Base-by-base conservation (phyloP, 2,329 filamentous ascomycete species). In the Berkeleyomyces basicola region DNA sequence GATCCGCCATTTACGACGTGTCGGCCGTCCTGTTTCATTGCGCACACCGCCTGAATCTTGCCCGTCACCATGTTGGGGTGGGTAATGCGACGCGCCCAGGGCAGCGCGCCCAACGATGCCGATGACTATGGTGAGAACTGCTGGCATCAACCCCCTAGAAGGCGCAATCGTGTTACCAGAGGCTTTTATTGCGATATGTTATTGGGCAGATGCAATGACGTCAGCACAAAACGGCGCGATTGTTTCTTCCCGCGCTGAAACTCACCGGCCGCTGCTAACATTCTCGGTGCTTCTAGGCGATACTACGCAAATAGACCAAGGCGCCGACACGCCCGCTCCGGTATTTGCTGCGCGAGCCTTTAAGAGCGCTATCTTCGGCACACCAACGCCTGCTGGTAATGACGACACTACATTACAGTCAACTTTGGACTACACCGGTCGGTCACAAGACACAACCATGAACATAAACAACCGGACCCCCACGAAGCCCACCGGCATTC, bases 311-410 rank as follows among this genome's bases (percentile, higher is more conserved):
- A 67, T 79, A 47, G 82, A 86, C 14, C 75, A 76, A 40, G 63
- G 53, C 16, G 82, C 83, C 46, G 83, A 86, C 67, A 86, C 83
- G 14, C 83, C 83, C 5, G 83, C 82, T 0, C 83, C 83, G 1
- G 79, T 86, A 0, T 86, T 86, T 69, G 83, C 83, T 1, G 83
- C 83, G 44, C 78, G 83, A 64, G 83, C 83, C 4, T 75, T 86
- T 68, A 84, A 81, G 67, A 82, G 78, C 67, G 83, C 81, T 36
- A 71, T 86, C 55, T 86, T 85, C 67, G 83, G 83, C 47, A 82
- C 81, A 3, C 80, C 82, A 9, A 73, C 75, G 11, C 72, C 74
- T 39, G 40, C 69, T 11, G 70, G 70, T 55, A 70, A 75, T 58
- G 72, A 74, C 67, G 68, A 65, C 68, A 69, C 65, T 66, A 71